These are phyloP conservation scores for Trichoderma oligosporum DNA, from an alignment of 2,329 filamentous ascomycete genomes.

Conservation along the genomic window DNA sequence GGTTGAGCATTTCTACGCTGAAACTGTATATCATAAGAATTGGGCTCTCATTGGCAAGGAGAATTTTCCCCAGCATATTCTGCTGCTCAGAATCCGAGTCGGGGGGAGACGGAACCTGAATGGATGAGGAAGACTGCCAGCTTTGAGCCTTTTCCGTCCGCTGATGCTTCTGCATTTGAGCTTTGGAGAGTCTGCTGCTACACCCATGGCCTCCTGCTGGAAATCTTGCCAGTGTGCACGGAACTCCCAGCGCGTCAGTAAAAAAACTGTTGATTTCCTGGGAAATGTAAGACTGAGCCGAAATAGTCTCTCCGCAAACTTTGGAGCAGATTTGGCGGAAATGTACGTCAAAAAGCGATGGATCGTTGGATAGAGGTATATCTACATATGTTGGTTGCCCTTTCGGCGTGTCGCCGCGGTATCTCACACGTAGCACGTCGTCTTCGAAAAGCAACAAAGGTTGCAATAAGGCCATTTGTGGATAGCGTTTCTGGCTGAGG, in stretches of 20 bases:
- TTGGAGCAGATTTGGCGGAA: conserved; percentile 51
- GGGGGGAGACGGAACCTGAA: conserved; percentile 50
- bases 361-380: conserved; percentile 66
- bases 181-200: conserved; percentile 66
- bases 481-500: conserved; percentile 83
- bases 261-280: conserved; percentile 71
- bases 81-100: conserved; percentile 52
- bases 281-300: conserved; percentile 66
- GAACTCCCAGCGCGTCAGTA: conserved; percentile 66
- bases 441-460: conserved; percentile 68
- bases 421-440: conserved; percentile 62
- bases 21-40: conserved; percentile 79
- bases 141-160: conserved; percentile 22
- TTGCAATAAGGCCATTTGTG: conserved; percentile 78
- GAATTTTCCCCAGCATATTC: conserved; percentile 50
- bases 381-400: conserved; percentile 38
- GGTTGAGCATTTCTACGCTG: conserved; percentile 75
- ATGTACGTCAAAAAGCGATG: conserved; percentile 48
- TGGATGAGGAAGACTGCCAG: conserved; percentile 53
- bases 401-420: conserved; percentile 34
- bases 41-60: conserved; percentile 89
- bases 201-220: conserved; percentile 61
- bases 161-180: conserved; percentile 61
- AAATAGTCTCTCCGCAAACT: conserved; percentile 79
- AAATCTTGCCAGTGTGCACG: conserved; percentile 81